A percentile compares a stretch with the other conserved stretches of the same genome.
phyloP scores from a whole-genome alignment of 345 rosid genomes.

The Barbarea vulgaris region DNA sequence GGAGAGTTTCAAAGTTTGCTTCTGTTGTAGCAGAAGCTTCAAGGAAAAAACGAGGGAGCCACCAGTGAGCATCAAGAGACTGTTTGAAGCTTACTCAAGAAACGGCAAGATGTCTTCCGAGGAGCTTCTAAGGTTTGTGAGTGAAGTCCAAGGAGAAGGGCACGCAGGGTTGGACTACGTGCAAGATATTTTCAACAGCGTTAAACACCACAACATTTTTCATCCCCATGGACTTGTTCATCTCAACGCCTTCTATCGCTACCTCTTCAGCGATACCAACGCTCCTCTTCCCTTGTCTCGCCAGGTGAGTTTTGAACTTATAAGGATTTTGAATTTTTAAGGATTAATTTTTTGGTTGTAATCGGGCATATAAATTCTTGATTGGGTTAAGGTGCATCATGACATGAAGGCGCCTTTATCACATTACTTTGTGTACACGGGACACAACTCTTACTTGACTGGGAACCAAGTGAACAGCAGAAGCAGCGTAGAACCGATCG shows the following conservation, averaged over 20 bases:
- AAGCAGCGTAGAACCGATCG: constrained; percentile 68
- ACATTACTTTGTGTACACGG: constrained; percentile 80
- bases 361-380: not conserved
- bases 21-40: constrained; percentile 72
- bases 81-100: constrained; percentile 53
- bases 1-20: constrained; percentile 38
- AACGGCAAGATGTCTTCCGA: constrained; percentile 56
- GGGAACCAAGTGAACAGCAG: constrained; percentile 76
- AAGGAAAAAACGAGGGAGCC: constrained; percentile 67
- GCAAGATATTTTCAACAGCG: constrained; percentile 49
- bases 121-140: constrained; percentile 60
- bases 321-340: too few species aligned
- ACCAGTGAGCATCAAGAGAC: constrained; percentile 59
- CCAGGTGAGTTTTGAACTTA: constrained; percentile 1
- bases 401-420: constrained; percentile 73
- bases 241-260: constrained; percentile 53
- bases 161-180: constrained; percentile 54
- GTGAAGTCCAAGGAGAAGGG: constrained; percentile 55
- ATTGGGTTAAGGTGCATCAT: constrained; percentile 55
- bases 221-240: constrained; percentile 43
- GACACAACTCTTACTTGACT: constrained; percentile 88
- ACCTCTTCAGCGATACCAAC: constrained; percentile 41
- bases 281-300: constrained; percentile 47
- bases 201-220: constrained; percentile 41
- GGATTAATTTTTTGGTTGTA: not conserved